Evolutionary conservation across 495 filamentous ascomycete species (phyloP), one percentile per base, ranked within the genome.

Genomic region (Penicillium flavigenum): DNA sequence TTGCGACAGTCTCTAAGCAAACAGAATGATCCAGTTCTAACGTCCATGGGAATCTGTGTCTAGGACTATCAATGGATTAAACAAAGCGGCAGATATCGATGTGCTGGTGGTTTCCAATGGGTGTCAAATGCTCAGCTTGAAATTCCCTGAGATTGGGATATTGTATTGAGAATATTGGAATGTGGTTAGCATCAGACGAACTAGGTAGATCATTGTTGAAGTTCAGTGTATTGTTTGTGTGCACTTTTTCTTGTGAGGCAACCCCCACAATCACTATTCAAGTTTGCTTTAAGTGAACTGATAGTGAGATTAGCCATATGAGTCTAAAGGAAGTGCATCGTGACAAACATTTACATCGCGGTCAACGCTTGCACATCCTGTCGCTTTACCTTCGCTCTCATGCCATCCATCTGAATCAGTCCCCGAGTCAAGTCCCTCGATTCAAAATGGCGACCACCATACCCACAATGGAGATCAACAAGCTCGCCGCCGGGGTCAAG

Each of bases 1-100:
- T 71, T 95, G 0, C 67, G 72, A 3, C 69, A 83, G 0, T 65
- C 65, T 0, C 73, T 95, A 14, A 71, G 75, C 12, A 73, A 79
- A 34, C 76, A 87, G 4, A 79, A 77, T 63, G 81, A 85, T 48
- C 82, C 88, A 0, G 68, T 86, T 0, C 67, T 92, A 6, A 57
- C 54, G 56, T 43, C 56, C 14, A 76, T 83, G 74, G 85, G 84
- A 0, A 32, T 66, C 0, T 88, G 84, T 62, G 31, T 42, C 39
- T 1, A 14, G 24, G 59, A 50, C 7, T 62, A 17, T 41, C 42
- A 6, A 29, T 57, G 59, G 50, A 54, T 62, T 26, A 54, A 54
- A 31, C 48, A 26, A 14, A 64, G 64, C 11, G 22, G 44, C 31
- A 84, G 84, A 0, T 87, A 47, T 64, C 59, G 63, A 5, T 88